Evolutionary conservation across 148 eudicot genomes (phyloP).

Genomic region (Fagopyrum esculentum): DNA sequence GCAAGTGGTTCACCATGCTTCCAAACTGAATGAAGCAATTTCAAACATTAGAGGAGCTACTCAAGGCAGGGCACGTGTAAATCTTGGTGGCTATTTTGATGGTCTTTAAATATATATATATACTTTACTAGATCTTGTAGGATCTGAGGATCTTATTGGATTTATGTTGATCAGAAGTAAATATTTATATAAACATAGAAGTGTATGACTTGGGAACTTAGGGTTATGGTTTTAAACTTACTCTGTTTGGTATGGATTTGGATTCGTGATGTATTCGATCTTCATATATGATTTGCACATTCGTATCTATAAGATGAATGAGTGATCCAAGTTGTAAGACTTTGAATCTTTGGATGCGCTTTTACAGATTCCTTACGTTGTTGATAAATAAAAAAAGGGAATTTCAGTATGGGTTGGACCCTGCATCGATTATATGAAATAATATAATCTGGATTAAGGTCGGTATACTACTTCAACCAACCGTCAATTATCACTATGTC

Average conservation of each 20-base stretch:
- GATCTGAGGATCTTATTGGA: slow-evolving; percentile 7
- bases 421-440: too few species aligned
- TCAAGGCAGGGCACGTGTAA: slow-evolving; percentile 53
- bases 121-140: neutral
- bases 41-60: slow-evolving; percentile 61
- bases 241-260: neutral
- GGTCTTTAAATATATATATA: slow-evolving; percentile 20
- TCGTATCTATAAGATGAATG: neutral
- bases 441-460: too few species aligned
- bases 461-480: too few species aligned
- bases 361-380: neutral
- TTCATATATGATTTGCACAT: neutral
- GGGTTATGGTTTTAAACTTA: neutral
- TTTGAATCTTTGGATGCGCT: neutral
- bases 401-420: neutral
- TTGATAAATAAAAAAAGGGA: neutral
- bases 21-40: slow-evolving; percentile 62
- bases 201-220: neutral
- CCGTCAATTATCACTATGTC: too few species aligned
- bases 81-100: slow-evolving; percentile 66
- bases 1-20: slow-evolving; percentile 52
- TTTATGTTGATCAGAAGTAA: neutral
- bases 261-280: neutral
- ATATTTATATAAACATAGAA: neutral
- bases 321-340: slow-evolving; percentile 1